These are phyloP conservation scores for Backusella liffmaniae DNA, from an alignment of 192 early-diverging fungal species.

Conservation along the genomic window DNA sequence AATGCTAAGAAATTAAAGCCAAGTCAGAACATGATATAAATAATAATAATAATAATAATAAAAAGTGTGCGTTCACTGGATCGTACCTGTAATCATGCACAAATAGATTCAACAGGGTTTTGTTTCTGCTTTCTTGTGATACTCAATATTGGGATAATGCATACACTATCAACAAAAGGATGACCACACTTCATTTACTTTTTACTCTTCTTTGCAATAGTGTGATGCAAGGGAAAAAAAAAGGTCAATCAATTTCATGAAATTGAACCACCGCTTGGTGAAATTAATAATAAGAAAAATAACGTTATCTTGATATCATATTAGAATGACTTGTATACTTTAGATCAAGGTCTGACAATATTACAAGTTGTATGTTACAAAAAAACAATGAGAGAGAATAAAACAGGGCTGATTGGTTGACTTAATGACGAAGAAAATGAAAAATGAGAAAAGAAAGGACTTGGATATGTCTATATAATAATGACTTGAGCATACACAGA, in stretches of 20 bases:
- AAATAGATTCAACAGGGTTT: too few relatives aligned
- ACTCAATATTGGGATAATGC: neutral
- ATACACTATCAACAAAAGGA: neutral
- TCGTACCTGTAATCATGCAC: too few relatives aligned
- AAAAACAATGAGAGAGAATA: too few relatives aligned
- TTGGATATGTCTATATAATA: neutral
- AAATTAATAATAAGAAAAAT: neutral
- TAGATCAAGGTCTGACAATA: neutral
- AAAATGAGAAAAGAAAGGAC: neutral
- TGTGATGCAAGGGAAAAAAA: too few relatives aligned
- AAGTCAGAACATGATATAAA: neutral
- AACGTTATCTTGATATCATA: neutral
- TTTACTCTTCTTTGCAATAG: too few relatives aligned
- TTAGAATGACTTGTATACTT: neutral
- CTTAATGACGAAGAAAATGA: neutral
- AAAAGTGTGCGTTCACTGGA: neutral
- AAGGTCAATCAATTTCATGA: neutral
- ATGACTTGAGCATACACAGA: neutral
- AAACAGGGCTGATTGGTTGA: too few relatives aligned
- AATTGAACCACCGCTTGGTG: neutral
- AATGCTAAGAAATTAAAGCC: conserved; percentile 1
- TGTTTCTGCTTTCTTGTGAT: neutral
- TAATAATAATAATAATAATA: neutral
- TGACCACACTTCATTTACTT: neutral
- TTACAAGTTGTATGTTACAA: neutral